Evolutionary conservation across 2,329 filamentous ascomycete genomes (phyloP).

Genomic region (Neofusicoccum cordaticola): DNA sequence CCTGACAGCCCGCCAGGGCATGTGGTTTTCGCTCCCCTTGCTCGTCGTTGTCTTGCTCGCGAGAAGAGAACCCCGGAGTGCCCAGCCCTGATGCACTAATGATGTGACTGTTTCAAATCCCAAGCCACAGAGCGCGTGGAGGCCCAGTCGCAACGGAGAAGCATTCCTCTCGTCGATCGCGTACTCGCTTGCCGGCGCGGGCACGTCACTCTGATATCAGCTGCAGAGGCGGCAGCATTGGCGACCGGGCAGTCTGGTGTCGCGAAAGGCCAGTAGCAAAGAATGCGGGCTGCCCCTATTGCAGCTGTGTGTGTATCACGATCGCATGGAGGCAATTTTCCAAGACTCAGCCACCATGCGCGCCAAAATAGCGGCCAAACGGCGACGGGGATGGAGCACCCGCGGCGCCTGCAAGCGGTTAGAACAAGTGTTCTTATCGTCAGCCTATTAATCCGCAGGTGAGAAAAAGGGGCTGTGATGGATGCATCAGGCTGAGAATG

Average conservation of each 20-base stretch:
- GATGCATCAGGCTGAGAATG: not conserved
- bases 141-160: not conserved
- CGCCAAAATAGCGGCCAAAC: conserved; percentile 6
- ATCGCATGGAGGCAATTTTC: conserved; percentile 1
- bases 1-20: no score
- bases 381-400: not conserved
- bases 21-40: no score
- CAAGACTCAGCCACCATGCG: conserved; percentile 2
- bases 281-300: not conserved
- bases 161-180: not conserved
- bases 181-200: not conserved
- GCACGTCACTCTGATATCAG: not conserved
- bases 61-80: not conserved
- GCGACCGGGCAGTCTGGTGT: no score
- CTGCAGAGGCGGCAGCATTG: no score
- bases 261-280: not conserved
- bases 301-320: not conserved
- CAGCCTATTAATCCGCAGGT: not conserved
- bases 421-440: not conserved
- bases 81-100: not conserved
- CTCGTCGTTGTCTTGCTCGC: not conserved
- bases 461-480: conserved; percentile 3
- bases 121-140: conserved; percentile 5
- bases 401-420: not conserved
- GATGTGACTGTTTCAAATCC: not conserved